A percentile compares a stretch with the other conserved stretches of the same genome.
These are phyloP conservation scores for Seiridium cupressi DNA, from an alignment of 2,329 filamentous ascomycete species.

Conservation along the genomic window DNA sequence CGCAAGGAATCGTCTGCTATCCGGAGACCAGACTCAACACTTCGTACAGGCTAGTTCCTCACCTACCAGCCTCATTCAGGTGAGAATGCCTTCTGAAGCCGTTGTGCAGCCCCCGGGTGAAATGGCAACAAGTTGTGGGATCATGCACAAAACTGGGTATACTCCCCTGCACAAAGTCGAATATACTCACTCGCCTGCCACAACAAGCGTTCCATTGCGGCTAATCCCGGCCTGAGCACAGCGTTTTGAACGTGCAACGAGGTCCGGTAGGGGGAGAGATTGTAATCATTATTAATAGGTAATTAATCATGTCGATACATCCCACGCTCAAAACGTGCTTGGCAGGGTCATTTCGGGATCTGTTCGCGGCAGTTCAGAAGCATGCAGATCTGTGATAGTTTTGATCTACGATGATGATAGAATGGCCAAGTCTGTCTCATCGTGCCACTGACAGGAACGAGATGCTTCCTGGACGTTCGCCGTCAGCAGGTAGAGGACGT, in stretches of 20 bases:
- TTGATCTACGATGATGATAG: neutral
- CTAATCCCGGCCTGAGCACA: neutral
- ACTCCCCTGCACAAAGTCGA: neutral
- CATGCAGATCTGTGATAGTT: neutral
- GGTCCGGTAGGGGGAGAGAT: neutral
- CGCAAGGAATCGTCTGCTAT: neutral
- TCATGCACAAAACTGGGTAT: neutral
- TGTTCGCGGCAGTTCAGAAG: conserved; percentile 1
- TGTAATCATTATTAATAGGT: conserved; percentile 2
- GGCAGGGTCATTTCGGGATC: conserved; percentile 1
- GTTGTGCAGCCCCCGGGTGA: too few relatives aligned
- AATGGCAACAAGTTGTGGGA: neutral
- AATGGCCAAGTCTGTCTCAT: neutral
- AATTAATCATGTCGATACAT: neutral
- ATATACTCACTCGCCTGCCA: neutral
- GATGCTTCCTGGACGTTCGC: neutral
- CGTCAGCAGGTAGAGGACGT: neutral
- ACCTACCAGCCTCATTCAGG: neutral
- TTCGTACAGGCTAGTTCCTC: neutral
- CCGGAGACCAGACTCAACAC: neutral
- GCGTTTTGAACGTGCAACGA: conserved; percentile 1
- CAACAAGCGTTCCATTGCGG: neutral
- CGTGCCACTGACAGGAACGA: neutral
- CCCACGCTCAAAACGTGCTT: neutral
- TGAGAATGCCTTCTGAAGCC: too few relatives aligned